phyloP scores from a whole-genome alignment of 345 rosid genomes.

The Pugionium cornutum region DNA sequence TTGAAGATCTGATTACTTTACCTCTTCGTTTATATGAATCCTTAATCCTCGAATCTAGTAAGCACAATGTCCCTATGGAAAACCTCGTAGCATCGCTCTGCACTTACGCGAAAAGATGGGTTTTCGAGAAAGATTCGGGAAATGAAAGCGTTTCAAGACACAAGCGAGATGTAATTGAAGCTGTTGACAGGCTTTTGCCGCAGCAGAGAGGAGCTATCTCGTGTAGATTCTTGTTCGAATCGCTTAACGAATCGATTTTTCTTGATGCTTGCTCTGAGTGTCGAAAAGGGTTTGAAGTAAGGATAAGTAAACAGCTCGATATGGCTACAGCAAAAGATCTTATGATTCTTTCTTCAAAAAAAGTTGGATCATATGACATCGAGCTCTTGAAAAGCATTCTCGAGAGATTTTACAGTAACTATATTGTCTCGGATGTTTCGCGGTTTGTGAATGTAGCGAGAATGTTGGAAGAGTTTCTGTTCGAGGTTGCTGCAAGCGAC shows the following conservation, averaged over 20 bases:
- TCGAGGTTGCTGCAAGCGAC: slow-evolving; percentile 57
- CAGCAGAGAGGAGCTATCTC: slow-evolving; percentile 52
- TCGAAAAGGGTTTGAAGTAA: slow-evolving; percentile 61
- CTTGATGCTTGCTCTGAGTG: slow-evolving; percentile 59
- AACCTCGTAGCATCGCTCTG: slow-evolving; percentile 60
- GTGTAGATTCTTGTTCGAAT: slow-evolving; percentile 54
- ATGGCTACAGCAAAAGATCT: slow-evolving; percentile 62
- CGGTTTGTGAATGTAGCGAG: slow-evolving; percentile 52
- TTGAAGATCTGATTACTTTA: slow-evolving; percentile 59
- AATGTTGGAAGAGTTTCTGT: slow-evolving; percentile 64
- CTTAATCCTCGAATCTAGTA: slow-evolving; percentile 43
- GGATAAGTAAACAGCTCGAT: slow-evolving; percentile 77
- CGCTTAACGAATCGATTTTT: slow-evolving; percentile 51
- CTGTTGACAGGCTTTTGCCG: slow-evolving; percentile 68
- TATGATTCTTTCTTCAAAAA: slow-evolving; percentile 52
- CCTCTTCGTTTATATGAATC: slow-evolving; percentile 59
- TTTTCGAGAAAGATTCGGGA: slow-evolving; percentile 33
- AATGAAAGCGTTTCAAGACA: slow-evolving; percentile 40
- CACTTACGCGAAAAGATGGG: slow-evolving; percentile 53
- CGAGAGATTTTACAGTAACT: slow-evolving; percentile 55
- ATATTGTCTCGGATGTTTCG: slow-evolving; percentile 28
- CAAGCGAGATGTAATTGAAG: slow-evolving; percentile 59
- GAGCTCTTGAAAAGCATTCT: slow-evolving; percentile 61
- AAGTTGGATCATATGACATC: slow-evolving; percentile 51
- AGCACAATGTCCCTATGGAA: slow-evolving; percentile 43